Percentiles rank a stretch among this genome's conserved stretches.
Evolutionary conservation across 306 rosid genomes (phyloP).

Genomic region (Calophaca sinica): DNA sequence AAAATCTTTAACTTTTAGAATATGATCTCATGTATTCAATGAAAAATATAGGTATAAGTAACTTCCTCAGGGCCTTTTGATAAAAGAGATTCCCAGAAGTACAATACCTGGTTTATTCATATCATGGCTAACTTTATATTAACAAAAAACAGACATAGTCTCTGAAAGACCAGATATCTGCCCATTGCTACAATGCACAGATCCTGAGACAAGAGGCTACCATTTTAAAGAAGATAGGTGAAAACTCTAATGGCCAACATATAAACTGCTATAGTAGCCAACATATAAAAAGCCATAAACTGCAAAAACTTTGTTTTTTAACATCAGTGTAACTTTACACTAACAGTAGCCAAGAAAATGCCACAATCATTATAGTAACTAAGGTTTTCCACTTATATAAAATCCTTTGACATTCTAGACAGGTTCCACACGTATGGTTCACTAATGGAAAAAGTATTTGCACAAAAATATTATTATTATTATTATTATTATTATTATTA

Average conservation of each 20-base stretch:
- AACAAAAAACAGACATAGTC: neutral
- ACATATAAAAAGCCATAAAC: too few species aligned
- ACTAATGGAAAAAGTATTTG: neutral
- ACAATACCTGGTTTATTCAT: neutral
- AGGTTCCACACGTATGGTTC: neutral
- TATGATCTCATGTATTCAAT: neutral
- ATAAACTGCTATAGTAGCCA: too few species aligned
- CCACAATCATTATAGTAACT: neutral
- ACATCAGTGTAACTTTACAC: neutral
- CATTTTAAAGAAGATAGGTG: neutral
- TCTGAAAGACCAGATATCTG: neutral
- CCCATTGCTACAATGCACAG: neutral
- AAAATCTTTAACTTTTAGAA: neutral
- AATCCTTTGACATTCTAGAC: neutral
- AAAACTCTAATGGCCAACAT: neutral
- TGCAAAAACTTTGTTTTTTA: too few species aligned
- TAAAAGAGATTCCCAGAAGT: too few species aligned
- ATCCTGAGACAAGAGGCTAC: neutral
- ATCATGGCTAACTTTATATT: neutral
- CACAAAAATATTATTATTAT: neutral
- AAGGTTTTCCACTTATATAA: conserved; percentile 2
- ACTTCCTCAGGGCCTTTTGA: too few species aligned
- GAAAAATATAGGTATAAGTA: too few species aligned
- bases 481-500: too few species aligned
- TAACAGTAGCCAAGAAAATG: neutral